Percentiles rank a stretch among this genome's conserved stretches.
These are phyloP conservation scores for Psilocybe tampanensis DNA, from an alignment of 768 basidiomycete genomes.

Conservation along the genomic window DNA sequence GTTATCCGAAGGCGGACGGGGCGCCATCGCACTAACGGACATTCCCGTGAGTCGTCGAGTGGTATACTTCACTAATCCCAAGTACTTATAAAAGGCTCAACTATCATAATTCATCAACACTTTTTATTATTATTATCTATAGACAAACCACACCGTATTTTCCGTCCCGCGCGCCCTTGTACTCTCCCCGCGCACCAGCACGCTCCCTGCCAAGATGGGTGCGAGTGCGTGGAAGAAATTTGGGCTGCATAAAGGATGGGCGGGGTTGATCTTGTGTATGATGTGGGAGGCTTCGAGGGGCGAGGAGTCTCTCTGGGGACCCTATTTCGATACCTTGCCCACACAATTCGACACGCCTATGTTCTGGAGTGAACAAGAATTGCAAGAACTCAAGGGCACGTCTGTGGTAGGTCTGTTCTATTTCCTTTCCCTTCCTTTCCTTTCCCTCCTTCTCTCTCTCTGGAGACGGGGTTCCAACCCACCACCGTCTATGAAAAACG, in stretches of 20 bases:
- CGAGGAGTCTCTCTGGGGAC: slow-evolving; percentile 62
- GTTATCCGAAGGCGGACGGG: slow-evolving; percentile 63
- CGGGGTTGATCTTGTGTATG: slow-evolving; percentile 87
- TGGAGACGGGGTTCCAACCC: no score
- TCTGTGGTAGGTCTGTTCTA: slow-evolving; percentile 75
- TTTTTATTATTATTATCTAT: no score
- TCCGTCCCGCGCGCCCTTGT: slow-evolving; percentile 77
- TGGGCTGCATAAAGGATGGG: slow-evolving; percentile 76
- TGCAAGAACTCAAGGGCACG: slow-evolving; percentile 78
- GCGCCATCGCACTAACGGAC: slow-evolving; percentile 72
- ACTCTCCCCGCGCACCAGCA: slow-evolving; percentile 78
- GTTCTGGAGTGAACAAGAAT: slow-evolving; percentile 84
- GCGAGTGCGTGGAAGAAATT: slow-evolving; percentile 62
- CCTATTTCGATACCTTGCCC: slow-evolving; percentile 75
- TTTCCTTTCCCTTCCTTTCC: no score
- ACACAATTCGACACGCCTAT: slow-evolving; percentile 84
- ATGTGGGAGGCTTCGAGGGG: slow-evolving; percentile 90
- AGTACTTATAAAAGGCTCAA: no score
- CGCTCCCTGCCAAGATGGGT: slow-evolving; percentile 63
- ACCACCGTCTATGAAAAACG: no score
- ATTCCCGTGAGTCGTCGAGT: slow-evolving; percentile 72
- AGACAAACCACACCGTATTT: slow-evolving; percentile 82
- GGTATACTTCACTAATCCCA: no score
- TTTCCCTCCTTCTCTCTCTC: no score
- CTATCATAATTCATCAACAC: no score